These are phyloP conservation scores for Tremella fuciformis DNA, from an alignment of 768 basidiomycete genomes.

Conservation along the genomic window DNA sequence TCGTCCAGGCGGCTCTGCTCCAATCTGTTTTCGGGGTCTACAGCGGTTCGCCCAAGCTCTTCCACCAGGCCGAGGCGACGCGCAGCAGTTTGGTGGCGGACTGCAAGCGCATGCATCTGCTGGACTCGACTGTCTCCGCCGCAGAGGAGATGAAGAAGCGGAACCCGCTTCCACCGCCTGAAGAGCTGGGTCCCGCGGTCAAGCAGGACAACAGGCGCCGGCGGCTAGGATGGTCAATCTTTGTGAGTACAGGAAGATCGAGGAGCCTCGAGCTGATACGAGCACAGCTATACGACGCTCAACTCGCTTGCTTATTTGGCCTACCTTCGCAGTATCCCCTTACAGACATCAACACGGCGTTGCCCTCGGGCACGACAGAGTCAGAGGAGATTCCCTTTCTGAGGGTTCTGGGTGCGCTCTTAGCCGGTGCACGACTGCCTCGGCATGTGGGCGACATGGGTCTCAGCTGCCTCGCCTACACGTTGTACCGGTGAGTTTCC, in stretches of 20 bases:
- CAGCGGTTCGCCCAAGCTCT: constrained; percentile 18
- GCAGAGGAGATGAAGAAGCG: neutral
- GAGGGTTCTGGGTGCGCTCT: constrained; percentile 3
- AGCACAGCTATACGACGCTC: constrained; percentile 18
- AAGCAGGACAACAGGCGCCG: constrained; percentile 18
- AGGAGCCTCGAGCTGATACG: neutral
- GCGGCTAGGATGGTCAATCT: constrained; percentile 23
- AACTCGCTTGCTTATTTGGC: constrained; percentile 19
- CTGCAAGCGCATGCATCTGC: constrained; percentile 16
- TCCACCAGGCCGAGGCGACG: constrained; percentile 16
- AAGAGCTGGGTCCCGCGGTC: constrained; percentile 1
- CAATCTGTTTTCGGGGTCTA: constrained; percentile 17
- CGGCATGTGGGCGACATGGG: constrained; percentile 9
- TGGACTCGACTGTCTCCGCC: constrained; percentile 8
- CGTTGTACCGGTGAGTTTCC: constrained; percentile 15
- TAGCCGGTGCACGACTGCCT: constrained; percentile 3
- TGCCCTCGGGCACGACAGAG: constrained; percentile 9
- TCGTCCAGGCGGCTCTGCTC: constrained; percentile 16
- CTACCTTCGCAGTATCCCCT: constrained; percentile 12
- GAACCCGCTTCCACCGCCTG: neutral
- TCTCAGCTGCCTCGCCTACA: constrained; percentile 11
- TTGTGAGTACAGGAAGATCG: constrained; percentile 9
- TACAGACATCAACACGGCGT: constrained; percentile 4
- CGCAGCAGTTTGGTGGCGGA: constrained; percentile 11
- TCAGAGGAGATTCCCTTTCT: constrained; percentile 7